These are phyloP conservation scores for Intubia oerlemansii DNA, from an alignment of 2,329 filamentous ascomycete genomes.

Conservation along the genomic window DNA sequence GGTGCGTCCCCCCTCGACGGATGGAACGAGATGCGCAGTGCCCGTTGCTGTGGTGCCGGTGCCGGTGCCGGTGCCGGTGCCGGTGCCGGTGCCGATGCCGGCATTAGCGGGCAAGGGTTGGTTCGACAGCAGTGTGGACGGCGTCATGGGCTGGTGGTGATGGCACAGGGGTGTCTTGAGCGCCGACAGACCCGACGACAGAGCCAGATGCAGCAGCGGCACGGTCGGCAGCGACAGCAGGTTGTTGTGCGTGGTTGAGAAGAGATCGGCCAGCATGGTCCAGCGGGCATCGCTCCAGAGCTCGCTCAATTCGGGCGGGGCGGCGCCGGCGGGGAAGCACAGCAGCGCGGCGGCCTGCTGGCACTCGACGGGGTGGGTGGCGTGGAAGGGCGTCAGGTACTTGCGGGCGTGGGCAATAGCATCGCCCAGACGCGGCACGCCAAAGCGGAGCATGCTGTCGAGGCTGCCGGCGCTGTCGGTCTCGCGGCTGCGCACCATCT, in stretches of 20 bases:
- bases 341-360: constrained; percentile 59
- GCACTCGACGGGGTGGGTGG: constrained; percentile 47
- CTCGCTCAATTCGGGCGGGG: constrained; percentile 22
- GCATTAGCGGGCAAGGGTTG: too few species aligned
- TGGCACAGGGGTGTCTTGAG: constrained; percentile 93
- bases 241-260: constrained; percentile 68
- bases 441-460: too few species aligned
- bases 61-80: constrained; percentile 5
- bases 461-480: too few species aligned
- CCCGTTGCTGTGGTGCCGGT: too few species aligned
- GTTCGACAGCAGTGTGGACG: too few species aligned
- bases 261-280: constrained; percentile 55
- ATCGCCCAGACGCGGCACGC: constrained; percentile 45
- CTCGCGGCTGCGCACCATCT: constrained; percentile 53
- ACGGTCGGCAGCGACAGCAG: constrained; percentile 65
- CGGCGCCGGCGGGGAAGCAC: constrained; percentile 41
- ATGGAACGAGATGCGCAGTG: too few species aligned
- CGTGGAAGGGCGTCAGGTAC: constrained; percentile 49
- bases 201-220: constrained; percentile 73
- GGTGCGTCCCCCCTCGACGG: too few species aligned
- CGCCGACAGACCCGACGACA: constrained; percentile 78
- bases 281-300: constrained; percentile 59
- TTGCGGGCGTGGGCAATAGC: constrained; percentile 68
- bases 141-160: constrained; percentile 6
- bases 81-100: not conserved